Evolutionary conservation across 176 grass and related monocot species (phyloP), one percentile per base, ranked within the genome.

Genomic region (Pharus latifolius): DNA sequence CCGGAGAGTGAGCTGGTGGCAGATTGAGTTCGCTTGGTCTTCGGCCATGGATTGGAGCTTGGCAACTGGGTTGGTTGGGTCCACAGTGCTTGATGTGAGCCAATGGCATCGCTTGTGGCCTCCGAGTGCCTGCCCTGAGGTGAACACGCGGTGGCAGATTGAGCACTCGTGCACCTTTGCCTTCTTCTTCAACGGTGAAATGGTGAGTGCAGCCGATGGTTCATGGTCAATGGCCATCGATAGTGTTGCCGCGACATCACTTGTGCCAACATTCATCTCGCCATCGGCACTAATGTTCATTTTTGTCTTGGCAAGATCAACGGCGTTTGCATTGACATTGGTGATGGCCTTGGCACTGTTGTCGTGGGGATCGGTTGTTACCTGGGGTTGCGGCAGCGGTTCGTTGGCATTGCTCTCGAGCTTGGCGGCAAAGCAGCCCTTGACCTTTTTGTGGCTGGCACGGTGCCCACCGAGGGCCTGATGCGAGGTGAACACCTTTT

Each of bases 61-160:
- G 40, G 58, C 60, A 15, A 72, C 25, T 10, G 58, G 11, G 53
- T 31, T 49, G 31, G 14, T 10, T 7, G 79, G 27, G 18, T 92
- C 78, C 2, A 73, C 53, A 1, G 60, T 63, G 49, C 83, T 89
- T 0, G 84, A 82, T 5, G 87, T 84, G 29, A 97, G 74, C 89
- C 94, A 93, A 76, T 97, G 94, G 38, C 88, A 92, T 11, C 89
- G 86, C 75, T 97, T 97, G 83, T 97, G 94, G 9, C 86, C 89
- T 46, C 94, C 94, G 18, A 97, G 86, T 20, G 89, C 94, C 78
- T 97, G 94, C 6, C 94, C 94, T 1, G 94, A 87, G 16, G 86
- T 60, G 86, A 93, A 97, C 56, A 92, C 46, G 15, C 89, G 94
- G 65, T 97, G 94, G 67, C 94, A 97, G 3, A 93, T 83, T 14